Evolutionary conservation across 306 rosid genomes (phyloP).

Genomic region (Macrotyloma uniflorum): DNA sequence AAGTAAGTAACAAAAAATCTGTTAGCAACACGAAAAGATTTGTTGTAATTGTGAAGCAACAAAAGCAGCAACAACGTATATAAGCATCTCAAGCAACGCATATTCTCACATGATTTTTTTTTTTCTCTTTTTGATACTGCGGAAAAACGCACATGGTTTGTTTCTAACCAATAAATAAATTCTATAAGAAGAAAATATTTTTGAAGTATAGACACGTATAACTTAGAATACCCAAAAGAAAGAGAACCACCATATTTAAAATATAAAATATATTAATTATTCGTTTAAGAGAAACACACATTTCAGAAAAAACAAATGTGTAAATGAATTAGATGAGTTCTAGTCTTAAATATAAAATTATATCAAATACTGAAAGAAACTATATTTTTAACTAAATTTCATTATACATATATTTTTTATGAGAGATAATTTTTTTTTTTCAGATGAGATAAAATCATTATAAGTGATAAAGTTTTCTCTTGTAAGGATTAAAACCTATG

Average conservation of each 20-base stretch:
- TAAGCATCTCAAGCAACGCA: constrained; percentile 46
- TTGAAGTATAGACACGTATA: background rate
- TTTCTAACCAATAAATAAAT: background rate
- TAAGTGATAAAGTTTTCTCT: no score
- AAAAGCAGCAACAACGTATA: background rate
- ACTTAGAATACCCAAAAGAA: background rate
- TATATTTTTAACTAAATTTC: background rate
- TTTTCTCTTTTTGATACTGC: background rate
- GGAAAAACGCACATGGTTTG: background rate
- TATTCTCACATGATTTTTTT: constrained; percentile 16
- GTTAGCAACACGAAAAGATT: background rate
- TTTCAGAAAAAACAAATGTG: no score
- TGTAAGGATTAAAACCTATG: no score
- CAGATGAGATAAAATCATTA: no score
- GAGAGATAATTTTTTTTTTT: no score
- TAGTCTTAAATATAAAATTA: no score
- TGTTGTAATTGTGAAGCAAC: background rate
- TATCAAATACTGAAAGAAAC: no score
- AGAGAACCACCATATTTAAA: background rate
- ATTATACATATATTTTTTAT: background rate
- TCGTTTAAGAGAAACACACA: no score
- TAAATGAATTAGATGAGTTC: no score
- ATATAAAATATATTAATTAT: no score
- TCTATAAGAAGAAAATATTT: background rate
- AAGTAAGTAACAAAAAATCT: background rate